phyloP scores from a whole-genome alignment of 2,329 filamentous ascomycete genomes.

The Colletotrichum lentis region DNA sequence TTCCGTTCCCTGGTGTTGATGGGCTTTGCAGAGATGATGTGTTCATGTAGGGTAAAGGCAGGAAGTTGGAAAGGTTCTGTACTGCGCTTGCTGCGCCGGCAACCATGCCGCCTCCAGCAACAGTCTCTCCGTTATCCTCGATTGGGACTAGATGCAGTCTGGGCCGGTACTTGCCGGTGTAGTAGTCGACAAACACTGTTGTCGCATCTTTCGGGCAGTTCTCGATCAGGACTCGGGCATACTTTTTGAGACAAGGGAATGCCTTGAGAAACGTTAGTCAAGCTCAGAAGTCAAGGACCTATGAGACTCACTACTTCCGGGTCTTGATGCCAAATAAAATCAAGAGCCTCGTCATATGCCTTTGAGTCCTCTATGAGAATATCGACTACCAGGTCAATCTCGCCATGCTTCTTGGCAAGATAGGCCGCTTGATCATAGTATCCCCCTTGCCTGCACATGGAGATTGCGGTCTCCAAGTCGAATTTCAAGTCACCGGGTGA shows the following conservation, averaged over 20 bases:
- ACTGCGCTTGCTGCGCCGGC: slow-evolving; percentile 76
- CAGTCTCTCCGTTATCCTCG: slow-evolving; percentile 48
- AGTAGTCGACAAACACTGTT: slow-evolving; percentile 91
- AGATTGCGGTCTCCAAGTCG: slow-evolving; percentile 94
- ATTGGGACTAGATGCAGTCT: slow-evolving; percentile 64
- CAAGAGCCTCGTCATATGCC: slow-evolving; percentile 84
- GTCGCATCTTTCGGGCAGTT: slow-evolving; percentile 86
- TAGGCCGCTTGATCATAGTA: slow-evolving; percentile 98
- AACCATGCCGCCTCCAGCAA: slow-evolving; percentile 55
- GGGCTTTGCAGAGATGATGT: slow-evolving; percentile 65
- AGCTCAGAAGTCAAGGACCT: not conserved
- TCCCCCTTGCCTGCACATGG: slow-evolving; percentile 95
- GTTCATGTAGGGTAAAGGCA: slow-evolving; percentile 87
- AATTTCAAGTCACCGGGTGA: slow-evolving; percentile 94
- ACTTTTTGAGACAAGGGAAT: slow-evolving; percentile 92
- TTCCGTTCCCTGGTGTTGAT: slow-evolving; percentile 57
- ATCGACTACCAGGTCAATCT: slow-evolving; percentile 92
- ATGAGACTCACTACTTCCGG: slow-evolving; percentile 70
- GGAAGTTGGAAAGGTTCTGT: slow-evolving; percentile 83
- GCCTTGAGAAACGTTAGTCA: slow-evolving; percentile 62
- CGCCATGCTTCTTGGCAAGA: slow-evolving; percentile 90
- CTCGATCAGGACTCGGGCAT: slow-evolving; percentile 87
- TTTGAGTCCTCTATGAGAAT: slow-evolving; percentile 96
- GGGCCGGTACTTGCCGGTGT: slow-evolving; percentile 83
- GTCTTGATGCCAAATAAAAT: slow-evolving; percentile 90